Conservation (phyloP, 495 filamentous ascomycete genomes). For the Neohortaea acidophila region DNA sequence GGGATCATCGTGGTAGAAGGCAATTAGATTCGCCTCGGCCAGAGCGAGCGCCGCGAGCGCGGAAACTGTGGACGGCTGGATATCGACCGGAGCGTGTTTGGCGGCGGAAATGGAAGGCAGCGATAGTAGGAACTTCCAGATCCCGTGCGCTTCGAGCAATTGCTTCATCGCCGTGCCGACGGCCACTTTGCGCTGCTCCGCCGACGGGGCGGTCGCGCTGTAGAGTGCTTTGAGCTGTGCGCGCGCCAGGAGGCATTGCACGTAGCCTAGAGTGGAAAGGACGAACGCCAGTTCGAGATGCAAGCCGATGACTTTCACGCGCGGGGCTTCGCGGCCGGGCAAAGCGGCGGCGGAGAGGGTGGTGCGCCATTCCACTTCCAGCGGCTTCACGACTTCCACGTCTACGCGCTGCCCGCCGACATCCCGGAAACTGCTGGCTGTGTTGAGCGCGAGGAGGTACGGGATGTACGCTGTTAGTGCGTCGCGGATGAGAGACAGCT, state of each 20-base stretch:
- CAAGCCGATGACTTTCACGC: constrained; percentile 54
- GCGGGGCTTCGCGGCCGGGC: constrained; percentile 42
- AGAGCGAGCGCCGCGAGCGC: constrained; percentile 61
- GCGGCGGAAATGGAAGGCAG: constrained; percentile 5
- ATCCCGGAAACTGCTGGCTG: constrained; percentile 32
- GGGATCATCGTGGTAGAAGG: constrained; percentile 84
- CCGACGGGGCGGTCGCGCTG: constrained; percentile 42
- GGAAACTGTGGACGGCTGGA: constrained; percentile 46
- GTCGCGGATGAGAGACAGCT: constrained; percentile 14
- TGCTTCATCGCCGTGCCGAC: constrained; percentile 61
- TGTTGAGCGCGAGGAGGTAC: constrained; percentile 52
- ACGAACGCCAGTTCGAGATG: constrained; percentile 72
- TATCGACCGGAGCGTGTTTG: constrained; percentile 33
- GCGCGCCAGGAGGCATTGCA: constrained; percentile 43
- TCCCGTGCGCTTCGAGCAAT: constrained; percentile 63
- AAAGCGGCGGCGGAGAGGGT: constrained; percentile 47
- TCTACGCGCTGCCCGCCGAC: constrained; percentile 46
- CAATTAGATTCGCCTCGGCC: constrained; percentile 76
- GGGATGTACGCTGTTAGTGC: constrained; percentile 52
- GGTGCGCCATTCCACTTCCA: constrained; percentile 66
- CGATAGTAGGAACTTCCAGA: constrained; percentile 48
- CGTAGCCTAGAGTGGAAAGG: constrained; percentile 59
- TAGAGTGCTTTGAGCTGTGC: constrained; percentile 38
- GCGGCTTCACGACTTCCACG: constrained; percentile 42
- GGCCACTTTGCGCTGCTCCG: constrained; percentile 50